Conservation (phyloP, 345 rosid genomes). For the Arabidopsis suecica region DNA sequence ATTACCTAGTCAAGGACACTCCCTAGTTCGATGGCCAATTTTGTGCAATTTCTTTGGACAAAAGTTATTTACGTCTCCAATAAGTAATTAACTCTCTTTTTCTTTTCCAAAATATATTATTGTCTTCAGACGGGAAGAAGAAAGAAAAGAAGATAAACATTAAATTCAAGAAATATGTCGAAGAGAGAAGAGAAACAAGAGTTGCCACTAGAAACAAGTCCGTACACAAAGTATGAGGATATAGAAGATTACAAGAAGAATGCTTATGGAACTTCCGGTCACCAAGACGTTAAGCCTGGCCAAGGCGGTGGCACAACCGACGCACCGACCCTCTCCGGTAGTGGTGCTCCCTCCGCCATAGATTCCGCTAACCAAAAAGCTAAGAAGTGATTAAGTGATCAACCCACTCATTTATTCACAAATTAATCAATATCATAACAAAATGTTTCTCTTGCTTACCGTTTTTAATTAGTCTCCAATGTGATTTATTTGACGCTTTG, state of each 20-base stretch:
- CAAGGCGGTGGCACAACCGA: constrained; percentile 58
- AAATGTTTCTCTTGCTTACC: constrained; percentile 4
- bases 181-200: constrained; percentile 36
- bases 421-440: constrained; percentile 5
- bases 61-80: constrained; percentile 15
- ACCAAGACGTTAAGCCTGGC: constrained; percentile 50
- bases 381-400: constrained; percentile 31
- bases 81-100: constrained; percentile 18
- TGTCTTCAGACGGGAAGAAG: background rate
- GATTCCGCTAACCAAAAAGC: constrained; percentile 43
- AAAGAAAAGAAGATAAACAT: background rate
- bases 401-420: constrained; percentile 5
- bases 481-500: constrained; percentile 14
- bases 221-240: constrained; percentile 50
- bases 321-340: constrained; percentile 57
- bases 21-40: constrained; percentile 29
- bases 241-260: constrained; percentile 57
- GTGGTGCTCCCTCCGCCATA: constrained; percentile 29
- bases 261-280: constrained; percentile 60
- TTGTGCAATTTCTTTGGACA: constrained; percentile 42
- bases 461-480: background rate
- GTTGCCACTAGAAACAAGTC: constrained; percentile 57
- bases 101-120: background rate
- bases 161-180: constrained; percentile 28
- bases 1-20: constrained; percentile 38